Percentiles rank a stretch among this genome's conserved stretches.
These are phyloP conservation scores for Diversispora epigaea DNA, from an alignment of 192 early-diverging fungal species.

Conservation along the genomic window DNA sequence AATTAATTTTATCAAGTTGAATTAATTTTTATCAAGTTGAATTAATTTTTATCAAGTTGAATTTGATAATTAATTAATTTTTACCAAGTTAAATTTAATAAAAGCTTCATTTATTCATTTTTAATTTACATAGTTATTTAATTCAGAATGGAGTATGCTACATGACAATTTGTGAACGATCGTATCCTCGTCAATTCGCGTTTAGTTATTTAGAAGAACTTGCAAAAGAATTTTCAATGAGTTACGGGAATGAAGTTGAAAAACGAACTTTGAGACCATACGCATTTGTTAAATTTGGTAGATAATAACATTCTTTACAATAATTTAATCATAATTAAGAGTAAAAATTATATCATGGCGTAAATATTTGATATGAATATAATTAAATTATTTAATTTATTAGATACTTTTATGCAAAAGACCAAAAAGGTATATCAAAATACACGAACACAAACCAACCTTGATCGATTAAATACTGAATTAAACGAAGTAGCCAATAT, in stretches of 20 bases:
- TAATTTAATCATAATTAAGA: too few species aligned
- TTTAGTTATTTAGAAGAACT: constrained; percentile 96
- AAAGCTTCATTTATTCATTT: constrained; percentile 87
- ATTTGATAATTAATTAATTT: too few species aligned
- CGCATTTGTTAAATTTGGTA: constrained; percentile 96
- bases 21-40: too few species aligned
- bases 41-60: too few species aligned
- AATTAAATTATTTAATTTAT: background rate
- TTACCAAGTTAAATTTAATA: background rate
- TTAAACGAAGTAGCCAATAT: constrained; percentile 94
- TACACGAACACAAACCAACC: constrained; percentile 85
- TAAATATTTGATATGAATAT: constrained; percentile 7
- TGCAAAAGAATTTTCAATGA: constrained; percentile 88
- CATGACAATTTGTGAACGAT: constrained; percentile 89
- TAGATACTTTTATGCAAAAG: constrained; percentile 98
- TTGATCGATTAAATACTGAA: constrained; percentile 93
- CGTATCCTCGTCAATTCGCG: constrained; percentile 89
- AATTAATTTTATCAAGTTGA: too few species aligned
- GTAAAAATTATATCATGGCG: too few species aligned
- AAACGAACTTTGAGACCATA: constrained; percentile 85
- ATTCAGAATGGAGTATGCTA: constrained; percentile 94
- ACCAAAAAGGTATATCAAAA: constrained; percentile 96
- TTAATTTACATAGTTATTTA: too few species aligned
- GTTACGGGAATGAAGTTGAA: constrained; percentile 88
- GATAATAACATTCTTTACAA: constrained; percentile 24